phyloP scores from a whole-genome alignment of 202 grass and related monocot species.

The Musa balbisiana region DNA sequence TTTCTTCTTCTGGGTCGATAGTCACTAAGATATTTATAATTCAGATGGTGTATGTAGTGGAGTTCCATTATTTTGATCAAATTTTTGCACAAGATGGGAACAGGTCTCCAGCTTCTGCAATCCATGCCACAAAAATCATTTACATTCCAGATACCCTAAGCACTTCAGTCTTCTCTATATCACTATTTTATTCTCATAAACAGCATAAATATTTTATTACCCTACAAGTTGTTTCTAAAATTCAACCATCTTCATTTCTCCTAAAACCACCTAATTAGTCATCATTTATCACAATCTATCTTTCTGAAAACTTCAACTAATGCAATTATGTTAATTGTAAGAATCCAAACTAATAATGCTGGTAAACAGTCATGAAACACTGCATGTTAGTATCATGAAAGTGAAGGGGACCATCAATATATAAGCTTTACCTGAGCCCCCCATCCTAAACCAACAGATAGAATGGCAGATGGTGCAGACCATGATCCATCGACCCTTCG shows the following conservation, averaged over 20 bases:
- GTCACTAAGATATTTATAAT: too few relatives aligned
- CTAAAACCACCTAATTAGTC: not conserved
- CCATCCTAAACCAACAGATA: slow-evolving; percentile 73
- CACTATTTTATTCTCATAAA: too few relatives aligned
- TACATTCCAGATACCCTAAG: too few relatives aligned
- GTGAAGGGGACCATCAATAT: not conserved
- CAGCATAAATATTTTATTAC: too few relatives aligned
- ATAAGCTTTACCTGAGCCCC: slow-evolving; percentile 52
- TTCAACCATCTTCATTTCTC: not conserved
- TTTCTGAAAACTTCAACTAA: not conserved
- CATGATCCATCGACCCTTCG: slow-evolving; percentile 71
- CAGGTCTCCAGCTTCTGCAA: too few relatives aligned
- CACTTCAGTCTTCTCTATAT: too few relatives aligned
- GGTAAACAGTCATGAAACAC: too few relatives aligned
- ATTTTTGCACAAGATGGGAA: too few relatives aligned
- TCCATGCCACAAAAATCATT: too few relatives aligned
- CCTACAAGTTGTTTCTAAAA: not conserved
- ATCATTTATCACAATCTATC: not conserved
- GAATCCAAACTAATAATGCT: not conserved
- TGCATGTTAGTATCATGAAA: not conserved
- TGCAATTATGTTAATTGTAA: not conserved
- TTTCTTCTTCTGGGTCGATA: too few relatives aligned
- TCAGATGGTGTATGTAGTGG: too few relatives aligned
- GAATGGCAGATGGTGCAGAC: slow-evolving; percentile 70
- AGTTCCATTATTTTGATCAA: too few relatives aligned